Percentiles rank a stretch among this genome's conserved stretches.
phyloP scores from a whole-genome alignment of 164 flowering plant species.

The Sextonia rubra region DNA sequence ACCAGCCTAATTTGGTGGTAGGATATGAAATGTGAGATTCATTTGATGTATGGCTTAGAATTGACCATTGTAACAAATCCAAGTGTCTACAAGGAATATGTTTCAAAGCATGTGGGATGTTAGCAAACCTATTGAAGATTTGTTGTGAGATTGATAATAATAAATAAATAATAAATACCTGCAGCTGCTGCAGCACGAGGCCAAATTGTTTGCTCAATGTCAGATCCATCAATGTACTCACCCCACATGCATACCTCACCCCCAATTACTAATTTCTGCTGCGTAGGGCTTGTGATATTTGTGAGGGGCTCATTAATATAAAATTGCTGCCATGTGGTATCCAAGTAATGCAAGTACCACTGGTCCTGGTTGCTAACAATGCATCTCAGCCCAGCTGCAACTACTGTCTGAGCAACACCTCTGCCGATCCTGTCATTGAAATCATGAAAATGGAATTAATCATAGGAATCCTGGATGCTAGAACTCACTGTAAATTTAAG shows the following conservation, averaged over 20 bases:
- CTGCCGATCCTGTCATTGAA: conserved; percentile 55
- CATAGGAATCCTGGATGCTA: not conserved
- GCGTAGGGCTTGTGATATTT: conserved; percentile 50
- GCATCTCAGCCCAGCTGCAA: conserved; percentile 70
- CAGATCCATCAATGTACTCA: conserved; percentile 63
- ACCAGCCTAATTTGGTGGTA: not conserved
- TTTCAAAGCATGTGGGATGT: not conserved
- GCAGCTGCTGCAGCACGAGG: conserved; percentile 99
- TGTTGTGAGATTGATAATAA: not conserved
- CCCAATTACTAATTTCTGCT: conserved; percentile 59
- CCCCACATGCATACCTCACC: conserved; percentile 97
- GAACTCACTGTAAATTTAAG: not conserved
- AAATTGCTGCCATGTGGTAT: conserved; percentile 57
- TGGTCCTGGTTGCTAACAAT: conserved; percentile 83
- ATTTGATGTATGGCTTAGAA: not conserved
- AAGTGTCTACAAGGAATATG: not conserved
- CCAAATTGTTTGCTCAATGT: conserved; percentile 85
- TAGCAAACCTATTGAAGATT: too few species aligned
- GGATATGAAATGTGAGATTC: not conserved
- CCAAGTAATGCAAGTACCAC: conserved; percentile 83
- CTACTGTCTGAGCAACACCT: conserved; percentile 61
- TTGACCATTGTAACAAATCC: not conserved
- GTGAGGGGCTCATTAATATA: conserved; percentile 69
- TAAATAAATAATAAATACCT: conserved; percentile 40
- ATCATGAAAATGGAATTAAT: not conserved